Evolutionary conservation across 2,329 filamentous ascomycete species (phyloP), one percentile per base, ranked within the genome.

Genomic region (Colletotrichum horii): DNA sequence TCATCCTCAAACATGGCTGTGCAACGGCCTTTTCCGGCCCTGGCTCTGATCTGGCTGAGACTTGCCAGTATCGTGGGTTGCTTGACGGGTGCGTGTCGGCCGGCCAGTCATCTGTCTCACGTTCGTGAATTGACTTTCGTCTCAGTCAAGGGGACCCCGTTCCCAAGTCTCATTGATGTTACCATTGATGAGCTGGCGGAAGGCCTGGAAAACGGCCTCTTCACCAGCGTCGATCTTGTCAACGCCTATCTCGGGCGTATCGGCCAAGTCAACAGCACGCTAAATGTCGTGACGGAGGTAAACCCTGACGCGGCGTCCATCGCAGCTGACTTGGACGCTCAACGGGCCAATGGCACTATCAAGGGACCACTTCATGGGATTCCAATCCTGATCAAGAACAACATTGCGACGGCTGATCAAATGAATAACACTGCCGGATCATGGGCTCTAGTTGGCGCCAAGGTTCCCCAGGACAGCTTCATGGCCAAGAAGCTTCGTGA

Each of bases 331-430:
- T 79, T 85, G 5, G 85, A 86, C 55, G 71, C 61, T 6, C 81
- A 85, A 74, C 79, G 84, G 5, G 77, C 78, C 1, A 69, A 74
- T 2, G 82, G 82, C 11, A 72, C 70, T 3, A 52, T 81, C 16
- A 73, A 80, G n/a, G 83, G 83, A 0, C 90, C 90, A 1, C 83
- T 93, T 1, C 91, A 93, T 80, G 92, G 92, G 3, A 87, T 94
- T 3, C 92, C 92, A 0, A 89, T 94, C 56, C 83, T 93, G 5
- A 87, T 93, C 83, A 93, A 94, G 83, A 90, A 93, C 82, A 93
- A 92, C 80, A 92, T 93, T 74, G 91, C 89, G 30, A 93, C 92
- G 0, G 81, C 83, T 1, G 91, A 93, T 79, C 80, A 87, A 77
- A 91, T 92, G 89, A 89, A 91, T 80, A 93, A 90, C 70, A 91